Conservation (phyloP, 805 yeast species). For the Yamadazyma nakazawae region DNA sequence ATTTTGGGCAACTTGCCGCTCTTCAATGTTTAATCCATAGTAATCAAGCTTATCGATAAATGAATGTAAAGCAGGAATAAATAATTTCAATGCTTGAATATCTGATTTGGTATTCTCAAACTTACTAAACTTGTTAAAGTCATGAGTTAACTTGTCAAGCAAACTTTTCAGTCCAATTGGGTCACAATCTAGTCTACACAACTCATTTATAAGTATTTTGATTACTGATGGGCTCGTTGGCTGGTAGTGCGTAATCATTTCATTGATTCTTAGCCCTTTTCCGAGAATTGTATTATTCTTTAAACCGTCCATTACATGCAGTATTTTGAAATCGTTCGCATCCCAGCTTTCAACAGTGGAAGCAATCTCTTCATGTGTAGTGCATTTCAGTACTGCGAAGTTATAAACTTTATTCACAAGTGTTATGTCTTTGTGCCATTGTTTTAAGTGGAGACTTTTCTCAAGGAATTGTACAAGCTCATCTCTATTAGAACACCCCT, state of each 20-base stretch:
- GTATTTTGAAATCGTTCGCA: conserved; percentile 1
- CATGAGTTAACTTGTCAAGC: conserved; percentile 2
- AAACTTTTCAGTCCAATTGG: not conserved
- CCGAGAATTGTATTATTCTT: conserved; percentile 1
- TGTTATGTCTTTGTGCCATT: conserved; percentile 29
- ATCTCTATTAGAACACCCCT: conserved; percentile 22
- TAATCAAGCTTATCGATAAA: not conserved
- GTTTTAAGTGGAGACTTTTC: conserved; percentile 23
- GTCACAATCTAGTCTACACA: conserved; percentile 2
- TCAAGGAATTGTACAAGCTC: conserved; percentile 35
- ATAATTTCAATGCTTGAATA: conserved; percentile 4
- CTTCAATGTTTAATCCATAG: not conserved
- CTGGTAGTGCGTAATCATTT: conserved; percentile 8
- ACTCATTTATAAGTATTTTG: conserved; percentile 1
- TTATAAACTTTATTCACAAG: conserved; percentile 25
- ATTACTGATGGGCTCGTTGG: conserved; percentile 5
- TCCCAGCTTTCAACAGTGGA: not conserved
- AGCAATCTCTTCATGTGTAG: not conserved
- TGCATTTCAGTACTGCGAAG: not conserved
- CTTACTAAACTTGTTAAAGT: conserved; percentile 4
- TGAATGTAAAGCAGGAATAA: not conserved
- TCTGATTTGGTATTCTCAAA: not conserved
- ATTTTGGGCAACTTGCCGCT: not conserved
- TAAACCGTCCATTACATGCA: conserved; percentile 10
- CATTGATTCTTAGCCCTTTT: conserved; percentile 4